phyloP scores from a whole-genome alignment of 495 filamentous ascomycete genomes.

The Neurospora sp. region DNA sequence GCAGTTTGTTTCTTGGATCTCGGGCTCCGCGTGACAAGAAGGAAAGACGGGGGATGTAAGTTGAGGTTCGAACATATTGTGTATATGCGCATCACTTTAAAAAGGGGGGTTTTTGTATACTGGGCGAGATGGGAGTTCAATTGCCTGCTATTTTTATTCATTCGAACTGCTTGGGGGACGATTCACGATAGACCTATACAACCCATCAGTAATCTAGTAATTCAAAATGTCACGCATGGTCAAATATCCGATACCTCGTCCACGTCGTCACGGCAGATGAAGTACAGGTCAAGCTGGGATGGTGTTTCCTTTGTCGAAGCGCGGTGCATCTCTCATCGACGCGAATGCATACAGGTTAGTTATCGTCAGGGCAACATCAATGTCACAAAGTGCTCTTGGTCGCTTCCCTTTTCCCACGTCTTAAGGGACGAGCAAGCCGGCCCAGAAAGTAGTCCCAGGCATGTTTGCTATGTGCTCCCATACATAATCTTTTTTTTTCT shows the following conservation, averaged over 20 bases:
- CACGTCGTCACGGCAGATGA: neutral
- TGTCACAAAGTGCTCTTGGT: neutral
- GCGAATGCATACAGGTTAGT: neutral
- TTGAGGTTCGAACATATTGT: neutral
- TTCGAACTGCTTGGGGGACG: constrained; percentile 4
- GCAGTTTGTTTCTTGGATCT: neutral
- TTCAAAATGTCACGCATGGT: constrained; percentile 9
- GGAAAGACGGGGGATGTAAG: neutral
- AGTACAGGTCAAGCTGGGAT: neutral
- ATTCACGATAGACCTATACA: constrained; percentile 28
- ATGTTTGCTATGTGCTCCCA: neutral
- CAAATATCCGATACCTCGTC: neutral
- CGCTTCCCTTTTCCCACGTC: neutral
- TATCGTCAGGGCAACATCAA: neutral
- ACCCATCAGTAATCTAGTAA: constrained; percentile 27
- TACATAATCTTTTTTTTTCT: neutral
- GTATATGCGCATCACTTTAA: neutral
- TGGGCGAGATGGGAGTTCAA: neutral
- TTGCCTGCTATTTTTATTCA: neutral
- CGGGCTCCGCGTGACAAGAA: neutral
- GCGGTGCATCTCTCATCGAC: neutral
- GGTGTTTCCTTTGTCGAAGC: neutral
- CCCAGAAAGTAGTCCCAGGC: neutral
- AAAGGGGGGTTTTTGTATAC: neutral
- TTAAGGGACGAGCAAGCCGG: neutral